These are phyloP conservation scores for Acanthamoeba sp. DNA, from an alignment of 208 protist genomes.

Conservation along the genomic window DNA sequence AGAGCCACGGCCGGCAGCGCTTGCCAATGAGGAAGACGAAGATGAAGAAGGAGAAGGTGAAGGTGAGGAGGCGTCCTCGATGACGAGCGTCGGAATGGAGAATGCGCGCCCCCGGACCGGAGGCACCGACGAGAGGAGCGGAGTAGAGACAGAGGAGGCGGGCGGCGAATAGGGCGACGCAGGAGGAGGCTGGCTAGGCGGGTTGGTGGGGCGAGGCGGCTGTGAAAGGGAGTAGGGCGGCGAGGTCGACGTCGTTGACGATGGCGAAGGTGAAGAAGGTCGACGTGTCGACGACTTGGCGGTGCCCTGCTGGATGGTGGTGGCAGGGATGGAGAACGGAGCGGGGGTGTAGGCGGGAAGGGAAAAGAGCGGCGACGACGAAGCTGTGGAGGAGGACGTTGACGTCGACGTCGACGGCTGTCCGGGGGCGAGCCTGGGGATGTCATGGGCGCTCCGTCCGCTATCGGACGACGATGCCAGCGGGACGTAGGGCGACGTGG, in stretches of 20 bases:
- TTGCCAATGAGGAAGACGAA: neutral
- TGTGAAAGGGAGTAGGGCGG: neutral
- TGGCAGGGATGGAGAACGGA: constrained; percentile 8
- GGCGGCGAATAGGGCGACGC: neutral
- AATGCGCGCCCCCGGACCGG: neutral
- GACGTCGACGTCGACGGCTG: neutral
- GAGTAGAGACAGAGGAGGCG: neutral
- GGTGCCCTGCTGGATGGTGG: constrained; percentile 7
- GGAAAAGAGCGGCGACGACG: neutral
- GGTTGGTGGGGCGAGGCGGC: neutral
- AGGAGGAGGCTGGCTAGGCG: neutral
- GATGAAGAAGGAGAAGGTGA: neutral
- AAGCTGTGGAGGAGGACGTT: neutral
- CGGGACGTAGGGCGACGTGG: neutral
- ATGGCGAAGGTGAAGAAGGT: neutral
- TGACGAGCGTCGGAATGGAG: constrained; percentile 13
- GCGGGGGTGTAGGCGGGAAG: constrained; percentile 11
- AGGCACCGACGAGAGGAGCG: neutral
- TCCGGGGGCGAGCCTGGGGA: neutral
- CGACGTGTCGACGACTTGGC: neutral
- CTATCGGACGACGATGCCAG: neutral
- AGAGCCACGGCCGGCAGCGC: neutral
- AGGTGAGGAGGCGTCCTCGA: neutral
- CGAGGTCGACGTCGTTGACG: neutral
- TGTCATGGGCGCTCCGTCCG: neutral